phyloP scores from a whole-genome alignment of 2,329 filamentous ascomycete genomes.

The Aspergillus udagawae region DNA sequence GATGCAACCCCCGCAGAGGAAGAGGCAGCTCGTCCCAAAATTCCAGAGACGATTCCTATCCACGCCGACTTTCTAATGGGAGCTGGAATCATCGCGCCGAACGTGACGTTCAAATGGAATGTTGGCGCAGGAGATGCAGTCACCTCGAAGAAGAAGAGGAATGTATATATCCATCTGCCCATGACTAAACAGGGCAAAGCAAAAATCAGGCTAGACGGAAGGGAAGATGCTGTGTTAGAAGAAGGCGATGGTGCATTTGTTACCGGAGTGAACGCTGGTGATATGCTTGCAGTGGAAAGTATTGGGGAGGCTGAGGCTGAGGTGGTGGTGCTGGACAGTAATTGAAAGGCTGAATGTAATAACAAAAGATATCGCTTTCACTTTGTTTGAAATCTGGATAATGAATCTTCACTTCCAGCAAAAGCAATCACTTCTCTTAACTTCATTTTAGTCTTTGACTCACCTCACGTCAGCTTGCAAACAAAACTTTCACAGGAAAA shows the following conservation, averaged over 20 bases:
- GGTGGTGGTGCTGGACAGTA: constrained; percentile 64
- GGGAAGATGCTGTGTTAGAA: constrained; percentile 61
- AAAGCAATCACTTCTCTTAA: no score
- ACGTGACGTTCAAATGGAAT: constrained; percentile 65
- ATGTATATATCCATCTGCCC: constrained; percentile 75
- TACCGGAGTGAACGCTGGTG: constrained; percentile 59
- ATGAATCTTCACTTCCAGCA: not conserved
- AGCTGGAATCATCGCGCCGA: constrained; percentile 67
- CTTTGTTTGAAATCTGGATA: not conserved
- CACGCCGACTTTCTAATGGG: constrained; percentile 82
- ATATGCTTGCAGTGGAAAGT: constrained; percentile 62
- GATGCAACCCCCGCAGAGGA: constrained; percentile 62
- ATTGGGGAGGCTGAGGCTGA: constrained; percentile 66
- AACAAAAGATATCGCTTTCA: not conserved
- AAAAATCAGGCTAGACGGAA: constrained; percentile 64
- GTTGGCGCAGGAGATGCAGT: constrained; percentile 53
- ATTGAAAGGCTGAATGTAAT: constrained; percentile 29
- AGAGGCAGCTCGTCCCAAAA: constrained; percentile 56
- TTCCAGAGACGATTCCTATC: constrained; percentile 70
- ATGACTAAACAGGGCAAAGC: constrained; percentile 74
- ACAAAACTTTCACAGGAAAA: not conserved
- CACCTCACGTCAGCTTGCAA: not conserved
- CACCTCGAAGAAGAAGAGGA: constrained; percentile 49
- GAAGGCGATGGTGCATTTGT: constrained; percentile 84
- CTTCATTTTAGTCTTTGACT: no score